Evolutionary conservation across 169 alveolate species (phyloP), one percentile per base, ranked within the genome.

Genomic region (Cryptosporidium parvum): DNA sequence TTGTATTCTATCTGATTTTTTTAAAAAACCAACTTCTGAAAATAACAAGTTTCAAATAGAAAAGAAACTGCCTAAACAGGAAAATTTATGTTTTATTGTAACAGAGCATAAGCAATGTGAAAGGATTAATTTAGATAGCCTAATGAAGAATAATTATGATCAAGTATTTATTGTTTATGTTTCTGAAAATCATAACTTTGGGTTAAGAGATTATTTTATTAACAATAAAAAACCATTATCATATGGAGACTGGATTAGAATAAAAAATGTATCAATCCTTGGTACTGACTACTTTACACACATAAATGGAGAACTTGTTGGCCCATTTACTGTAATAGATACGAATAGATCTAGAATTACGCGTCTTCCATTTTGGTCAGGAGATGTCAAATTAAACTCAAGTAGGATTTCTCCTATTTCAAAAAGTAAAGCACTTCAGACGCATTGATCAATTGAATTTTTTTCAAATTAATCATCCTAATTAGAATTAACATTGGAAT

Each of bases 281-380:
- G 67, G 53, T 18, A 31, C 80, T 18, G 65, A 42, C 56, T 62
- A 80, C 44, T 80, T 61, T 31, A 45, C 89, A 21, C 42, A 42
- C 29, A 44, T 39, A 80, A 44, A 80, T 14, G 75, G 21, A 42
- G 68, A 80, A 35, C 37, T 80, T 2, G 29, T 80, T 42, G 89
- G 89, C 14, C 89, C 89, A 62, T 62, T 80, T 33, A 39, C 89
- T 23, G 67, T 80, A 9, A 62, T 80, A 23, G 89, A 80, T 21
- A 80, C 75, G 37, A 59, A 80, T 56, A 80, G 62, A 59, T 80
- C 89, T 4, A 80, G 89, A 39, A 80, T 80, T 59, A 80, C 89
- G 18, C 69, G 89, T 21, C 89, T 80, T 48, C 89, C 89, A 16
- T 80, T 35, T 80, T 80, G 89, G 89, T 80, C 89, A 1, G 89